phyloP scores from a whole-genome alignment of 1,284 basidiomycete species.

The Trichosporon faecale region DNA sequence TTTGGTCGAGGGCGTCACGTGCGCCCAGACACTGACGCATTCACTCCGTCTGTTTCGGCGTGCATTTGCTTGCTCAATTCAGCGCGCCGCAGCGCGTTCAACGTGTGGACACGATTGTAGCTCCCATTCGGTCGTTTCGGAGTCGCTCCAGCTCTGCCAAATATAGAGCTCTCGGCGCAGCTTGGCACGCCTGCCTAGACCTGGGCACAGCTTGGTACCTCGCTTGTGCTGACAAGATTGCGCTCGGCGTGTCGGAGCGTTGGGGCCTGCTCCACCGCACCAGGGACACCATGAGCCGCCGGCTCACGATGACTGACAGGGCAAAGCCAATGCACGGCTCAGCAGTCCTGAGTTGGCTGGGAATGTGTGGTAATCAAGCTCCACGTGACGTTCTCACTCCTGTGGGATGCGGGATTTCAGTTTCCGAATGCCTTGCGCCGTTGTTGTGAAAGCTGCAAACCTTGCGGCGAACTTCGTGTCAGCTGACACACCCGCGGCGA shows the following conservation, averaged over 20 bases:
- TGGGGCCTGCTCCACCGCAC: no score
- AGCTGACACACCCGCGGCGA: background rate
- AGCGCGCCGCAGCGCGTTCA: background rate
- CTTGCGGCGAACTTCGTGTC: background rate
- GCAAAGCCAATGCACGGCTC: no score
- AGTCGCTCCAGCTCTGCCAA: background rate
- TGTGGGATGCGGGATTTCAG: background rate
- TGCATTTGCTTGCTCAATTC: background rate
- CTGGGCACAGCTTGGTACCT: background rate
- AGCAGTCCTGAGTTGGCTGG: background rate
- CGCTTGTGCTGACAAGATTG: background rate
- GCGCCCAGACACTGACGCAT: background rate
- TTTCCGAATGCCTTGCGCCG: background rate
- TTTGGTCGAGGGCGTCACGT: background rate
- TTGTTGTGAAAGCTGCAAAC: background rate
- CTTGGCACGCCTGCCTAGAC: background rate
- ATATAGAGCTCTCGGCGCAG: background rate
- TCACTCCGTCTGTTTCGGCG: background rate
- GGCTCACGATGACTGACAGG: background rate
- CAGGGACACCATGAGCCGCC: background rate
- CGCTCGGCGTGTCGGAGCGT: background rate
- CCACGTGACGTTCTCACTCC: background rate
- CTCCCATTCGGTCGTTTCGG: background rate
- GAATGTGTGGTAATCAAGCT: background rate
- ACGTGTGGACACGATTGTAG: background rate